These are phyloP conservation scores for Penicillium freii DNA, from an alignment of 2,329 filamentous ascomycete genomes.

Conservation along the genomic window DNA sequence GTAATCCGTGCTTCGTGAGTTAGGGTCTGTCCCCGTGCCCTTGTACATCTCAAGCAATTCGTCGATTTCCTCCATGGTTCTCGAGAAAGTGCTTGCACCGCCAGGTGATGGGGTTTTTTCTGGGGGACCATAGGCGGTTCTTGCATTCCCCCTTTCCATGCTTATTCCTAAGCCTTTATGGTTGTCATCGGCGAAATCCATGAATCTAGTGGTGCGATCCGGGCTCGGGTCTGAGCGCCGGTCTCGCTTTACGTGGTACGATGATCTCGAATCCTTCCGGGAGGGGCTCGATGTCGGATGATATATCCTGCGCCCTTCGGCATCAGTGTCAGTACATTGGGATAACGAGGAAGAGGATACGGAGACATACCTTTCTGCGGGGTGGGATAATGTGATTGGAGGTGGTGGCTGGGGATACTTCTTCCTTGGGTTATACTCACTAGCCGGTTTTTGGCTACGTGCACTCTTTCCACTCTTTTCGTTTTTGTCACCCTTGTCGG, in stretches of 20 bases:
- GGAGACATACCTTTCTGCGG: neutral
- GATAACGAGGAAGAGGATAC: neutral
- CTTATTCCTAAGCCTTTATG: neutral
- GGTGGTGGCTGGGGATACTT: constrained; percentile 1
- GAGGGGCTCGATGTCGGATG: neutral
- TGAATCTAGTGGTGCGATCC: neutral
- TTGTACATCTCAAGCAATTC: constrained; percentile 8
- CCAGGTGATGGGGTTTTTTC: neutral
- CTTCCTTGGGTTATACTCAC: constrained; percentile 1
- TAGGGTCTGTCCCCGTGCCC: constrained; percentile 1
- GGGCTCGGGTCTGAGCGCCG: neutral
- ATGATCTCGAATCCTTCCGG: neutral
- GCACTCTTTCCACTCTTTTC: neutral
- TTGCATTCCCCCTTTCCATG: neutral
- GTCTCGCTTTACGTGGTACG: neutral
- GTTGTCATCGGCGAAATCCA: neutral
- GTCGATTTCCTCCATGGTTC: neutral
- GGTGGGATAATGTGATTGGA: neutral
- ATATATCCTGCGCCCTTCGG: neutral
- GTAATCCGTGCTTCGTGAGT: neutral
- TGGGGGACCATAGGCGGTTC: neutral
- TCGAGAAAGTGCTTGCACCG: neutral
- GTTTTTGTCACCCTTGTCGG: neutral
- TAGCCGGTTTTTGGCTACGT: neutral
- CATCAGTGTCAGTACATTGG: neutral